These are phyloP conservation scores for Botrytis aclada DNA, from an alignment of 2,329 filamentous ascomycete species.

Conservation along the genomic window DNA sequence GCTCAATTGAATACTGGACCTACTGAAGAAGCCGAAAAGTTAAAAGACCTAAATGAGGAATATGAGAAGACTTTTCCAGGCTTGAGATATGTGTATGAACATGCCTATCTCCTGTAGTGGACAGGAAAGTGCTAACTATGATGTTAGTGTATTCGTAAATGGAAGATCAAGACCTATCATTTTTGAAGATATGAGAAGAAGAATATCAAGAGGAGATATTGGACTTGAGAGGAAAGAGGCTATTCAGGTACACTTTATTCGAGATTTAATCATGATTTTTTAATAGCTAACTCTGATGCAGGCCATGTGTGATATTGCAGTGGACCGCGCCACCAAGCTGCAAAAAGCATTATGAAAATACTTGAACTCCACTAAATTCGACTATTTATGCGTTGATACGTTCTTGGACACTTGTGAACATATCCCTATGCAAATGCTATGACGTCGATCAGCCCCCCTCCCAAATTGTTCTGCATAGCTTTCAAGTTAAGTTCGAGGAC, in stretches of 20 bases:
- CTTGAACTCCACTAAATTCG: background rate
- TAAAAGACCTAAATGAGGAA: constrained; percentile 66
- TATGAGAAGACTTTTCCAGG: constrained; percentile 83
- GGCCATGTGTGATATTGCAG: constrained; percentile 89
- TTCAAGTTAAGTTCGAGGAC: constrained; percentile 11
- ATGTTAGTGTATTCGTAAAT: constrained; percentile 76
- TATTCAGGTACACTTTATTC: constrained; percentile 56
- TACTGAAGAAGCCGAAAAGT: constrained; percentile 53
- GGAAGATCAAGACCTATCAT: constrained; percentile 70
- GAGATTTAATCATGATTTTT: constrained; percentile 1
- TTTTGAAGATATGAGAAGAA: constrained; percentile 74
- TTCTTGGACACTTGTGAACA: background rate
- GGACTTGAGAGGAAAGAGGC: constrained; percentile 67
- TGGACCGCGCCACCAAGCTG: constrained; percentile 68
- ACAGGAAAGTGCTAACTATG: constrained; percentile 24
- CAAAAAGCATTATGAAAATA: constrained; percentile 13
- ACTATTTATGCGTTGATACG: background rate
- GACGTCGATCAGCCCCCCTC: background rate
- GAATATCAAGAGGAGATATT: constrained; percentile 68
- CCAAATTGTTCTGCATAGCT: constrained; percentile 25
- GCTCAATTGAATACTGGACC: constrained; percentile 62
- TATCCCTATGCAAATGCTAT: constrained; percentile 16
- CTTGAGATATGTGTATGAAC: constrained; percentile 67
- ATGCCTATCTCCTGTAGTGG: background rate
- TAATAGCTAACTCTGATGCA: constrained; percentile 23